Conservation (phyloP, 2,329 filamentous ascomycete genomes). For the Ophiobolus disseminans region DNA sequence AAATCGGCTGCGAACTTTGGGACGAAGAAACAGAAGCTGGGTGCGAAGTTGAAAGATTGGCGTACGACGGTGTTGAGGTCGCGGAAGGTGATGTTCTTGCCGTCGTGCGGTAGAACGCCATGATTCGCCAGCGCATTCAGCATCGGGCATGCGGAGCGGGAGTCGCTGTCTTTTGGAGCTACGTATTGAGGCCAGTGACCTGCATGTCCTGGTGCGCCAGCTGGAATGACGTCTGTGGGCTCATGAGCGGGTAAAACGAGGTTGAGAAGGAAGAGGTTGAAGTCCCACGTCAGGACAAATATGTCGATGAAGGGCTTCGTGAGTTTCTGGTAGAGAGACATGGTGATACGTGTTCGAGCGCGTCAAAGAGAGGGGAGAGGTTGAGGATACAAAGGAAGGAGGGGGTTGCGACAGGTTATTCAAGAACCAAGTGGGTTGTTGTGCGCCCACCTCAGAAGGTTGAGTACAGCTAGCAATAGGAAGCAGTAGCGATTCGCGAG, state of each 20-base stretch:
- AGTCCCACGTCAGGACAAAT: slow-evolving; percentile 50
- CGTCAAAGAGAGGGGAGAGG: background rate
- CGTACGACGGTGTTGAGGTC: slow-evolving; percentile 33
- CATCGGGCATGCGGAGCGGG: slow-evolving; percentile 31
- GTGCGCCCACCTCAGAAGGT: background rate
- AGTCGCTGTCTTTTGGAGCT: slow-evolving; percentile 46
- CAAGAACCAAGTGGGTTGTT: background rate
- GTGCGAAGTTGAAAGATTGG: slow-evolving; percentile 43
- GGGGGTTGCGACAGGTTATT: background rate
- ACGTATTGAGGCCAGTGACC: slow-evolving; percentile 49
- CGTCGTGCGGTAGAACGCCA: slow-evolving; percentile 41
- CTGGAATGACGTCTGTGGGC: slow-evolving; percentile 46
- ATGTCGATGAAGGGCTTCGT: slow-evolving; percentile 43
- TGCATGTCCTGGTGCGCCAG: slow-evolving; percentile 43
- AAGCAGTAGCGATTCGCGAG: background rate
- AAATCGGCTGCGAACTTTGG: slow-evolving; percentile 38
- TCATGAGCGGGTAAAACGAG: slow-evolving; percentile 47
- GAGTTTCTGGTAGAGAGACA: slow-evolving; percentile 22
- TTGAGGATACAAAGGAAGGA: background rate
- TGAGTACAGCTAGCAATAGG: background rate
- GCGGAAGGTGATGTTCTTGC: slow-evolving; percentile 41
- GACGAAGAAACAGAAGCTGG: slow-evolving; percentile 40
- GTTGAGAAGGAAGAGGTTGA: slow-evolving; percentile 49
- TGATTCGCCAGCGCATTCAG: slow-evolving; percentile 45
- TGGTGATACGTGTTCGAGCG: slow-evolving; percentile 5